These are phyloP conservation scores for Xylariales sp. DNA, from an alignment of 2,329 filamentous ascomycete species.

Conservation along the genomic window DNA sequence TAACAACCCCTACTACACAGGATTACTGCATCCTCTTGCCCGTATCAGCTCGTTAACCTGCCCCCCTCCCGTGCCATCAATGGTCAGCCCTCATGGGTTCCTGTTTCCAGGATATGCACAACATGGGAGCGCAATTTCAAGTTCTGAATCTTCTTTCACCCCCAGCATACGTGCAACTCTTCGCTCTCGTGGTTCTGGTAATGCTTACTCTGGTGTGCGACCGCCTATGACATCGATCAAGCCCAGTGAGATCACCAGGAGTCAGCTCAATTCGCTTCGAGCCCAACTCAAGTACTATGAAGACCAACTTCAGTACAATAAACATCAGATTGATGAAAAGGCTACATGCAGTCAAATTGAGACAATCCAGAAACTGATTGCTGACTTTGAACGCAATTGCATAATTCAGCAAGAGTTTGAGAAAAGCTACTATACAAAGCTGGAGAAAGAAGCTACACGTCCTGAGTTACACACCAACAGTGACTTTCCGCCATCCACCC, in stretches of 20 bases:
- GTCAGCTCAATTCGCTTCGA: constrained; percentile 49
- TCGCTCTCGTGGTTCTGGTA: too few species aligned
- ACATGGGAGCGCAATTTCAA: not conserved
- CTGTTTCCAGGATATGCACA: constrained; percentile 4
- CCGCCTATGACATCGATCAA: constrained; percentile 55
- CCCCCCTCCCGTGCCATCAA: constrained; percentile 9
- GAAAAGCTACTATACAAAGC: constrained; percentile 34
- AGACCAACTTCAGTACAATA: constrained; percentile 57
- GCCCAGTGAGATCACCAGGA: constrained; percentile 56
- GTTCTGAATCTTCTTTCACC: not conserved
- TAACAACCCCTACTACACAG: constrained; percentile 15
- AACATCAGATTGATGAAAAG: constrained; percentile 57
- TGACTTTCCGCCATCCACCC: constrained; percentile 10
- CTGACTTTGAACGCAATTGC: constrained; percentile 44
- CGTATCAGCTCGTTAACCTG: constrained; percentile 13
- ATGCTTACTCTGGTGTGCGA: constrained; percentile 12
- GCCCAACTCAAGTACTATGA: constrained; percentile 51
- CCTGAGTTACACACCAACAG: too few species aligned
- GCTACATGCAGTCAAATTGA: constrained; percentile 39
- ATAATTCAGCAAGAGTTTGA: constrained; percentile 42
- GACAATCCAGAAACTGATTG: constrained; percentile 39
- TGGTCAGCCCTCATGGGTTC: constrained; percentile 11
- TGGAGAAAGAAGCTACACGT: too few species aligned
- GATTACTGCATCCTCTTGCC: constrained; percentile 13
- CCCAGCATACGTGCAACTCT: constrained; percentile 14